phyloP scores from a whole-genome alignment of 1,284 basidiomycete species.

The Fomitopsis palustris region DNA sequence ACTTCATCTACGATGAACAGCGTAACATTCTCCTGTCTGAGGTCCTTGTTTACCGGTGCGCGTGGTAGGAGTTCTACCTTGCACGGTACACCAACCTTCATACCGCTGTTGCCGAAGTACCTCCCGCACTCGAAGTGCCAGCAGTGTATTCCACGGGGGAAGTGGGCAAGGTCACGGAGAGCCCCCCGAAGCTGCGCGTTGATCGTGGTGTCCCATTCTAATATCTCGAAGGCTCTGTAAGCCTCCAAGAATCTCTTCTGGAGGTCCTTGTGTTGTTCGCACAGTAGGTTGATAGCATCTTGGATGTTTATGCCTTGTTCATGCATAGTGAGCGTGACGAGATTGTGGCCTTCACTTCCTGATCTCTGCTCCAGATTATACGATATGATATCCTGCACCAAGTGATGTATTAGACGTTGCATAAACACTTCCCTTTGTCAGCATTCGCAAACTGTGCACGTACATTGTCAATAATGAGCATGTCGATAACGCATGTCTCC shows the following conservation, averaged over 20 bases:
- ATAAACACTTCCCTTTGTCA: no score
- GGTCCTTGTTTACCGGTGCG: neutral
- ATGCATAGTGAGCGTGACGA: constrained; percentile 30
- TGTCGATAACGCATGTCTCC: constrained; percentile 16
- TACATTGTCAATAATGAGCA: constrained; percentile 29
- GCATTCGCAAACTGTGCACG: neutral
- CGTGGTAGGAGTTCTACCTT: neutral
- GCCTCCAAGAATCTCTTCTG: constrained; percentile 11
- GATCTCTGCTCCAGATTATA: constrained; percentile 36
- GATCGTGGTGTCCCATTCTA: neutral
- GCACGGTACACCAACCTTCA: neutral
- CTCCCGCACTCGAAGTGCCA: neutral
- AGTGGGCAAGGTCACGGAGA: neutral
- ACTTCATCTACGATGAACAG: neutral
- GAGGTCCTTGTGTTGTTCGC: constrained; percentile 11
- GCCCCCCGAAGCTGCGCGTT: neutral
- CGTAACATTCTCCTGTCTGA: neutral
- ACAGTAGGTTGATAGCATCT: constrained; percentile 17
- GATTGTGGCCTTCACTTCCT: constrained; percentile 32
- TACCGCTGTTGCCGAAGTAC: neutral
- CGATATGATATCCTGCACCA: constrained; percentile 34
- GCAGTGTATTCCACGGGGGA: neutral
- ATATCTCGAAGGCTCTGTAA: neutral
- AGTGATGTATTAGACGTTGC: no score
- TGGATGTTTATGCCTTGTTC: constrained; percentile 19